Evolutionary conservation across 768 basidiomycete genomes (phyloP).

Genomic region (Suillus lakei): DNA sequence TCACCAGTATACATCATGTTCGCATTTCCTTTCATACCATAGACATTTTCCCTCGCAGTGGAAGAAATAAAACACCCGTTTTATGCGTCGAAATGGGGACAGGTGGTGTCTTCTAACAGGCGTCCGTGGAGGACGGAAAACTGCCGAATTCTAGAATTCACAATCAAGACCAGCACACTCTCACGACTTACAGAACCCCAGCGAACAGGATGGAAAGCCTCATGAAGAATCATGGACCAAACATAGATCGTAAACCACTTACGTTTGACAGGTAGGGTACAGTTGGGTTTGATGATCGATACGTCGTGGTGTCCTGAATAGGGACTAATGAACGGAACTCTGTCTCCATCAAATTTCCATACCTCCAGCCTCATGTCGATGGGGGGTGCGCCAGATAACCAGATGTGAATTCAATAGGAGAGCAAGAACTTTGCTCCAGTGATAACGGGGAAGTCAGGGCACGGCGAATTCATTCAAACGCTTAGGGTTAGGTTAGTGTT

Average conservation of each 20-base stretch:
- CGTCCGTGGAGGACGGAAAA: background rate
- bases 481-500: background rate
- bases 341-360: slow-evolving; percentile 2
- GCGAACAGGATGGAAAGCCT: background rate
- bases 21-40: background rate
- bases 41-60: background rate
- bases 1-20: background rate
- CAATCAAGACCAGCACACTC: slow-evolving; percentile 2
- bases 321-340: background rate
- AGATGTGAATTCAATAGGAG: background rate
- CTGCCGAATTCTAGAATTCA: background rate
- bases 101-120: background rate
- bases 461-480: background rate
- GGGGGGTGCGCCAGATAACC: background rate
- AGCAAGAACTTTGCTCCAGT: background rate
- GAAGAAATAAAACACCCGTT: background rate
- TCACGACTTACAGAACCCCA: background rate
- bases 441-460: background rate
- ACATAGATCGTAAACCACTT: background rate
- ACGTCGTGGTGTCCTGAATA: slow-evolving; percentile 1
- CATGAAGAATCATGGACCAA: slow-evolving; percentile 1
- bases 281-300: background rate
- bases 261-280: slow-evolving; percentile 1
- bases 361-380: background rate
- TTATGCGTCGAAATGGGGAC: background rate